Percentiles rank a stretch among this genome's conserved stretches.
These are phyloP conservation scores for Spirogloea muscicola DNA, from an alignment of 139 green algal species.

Conservation along the genomic window DNA sequence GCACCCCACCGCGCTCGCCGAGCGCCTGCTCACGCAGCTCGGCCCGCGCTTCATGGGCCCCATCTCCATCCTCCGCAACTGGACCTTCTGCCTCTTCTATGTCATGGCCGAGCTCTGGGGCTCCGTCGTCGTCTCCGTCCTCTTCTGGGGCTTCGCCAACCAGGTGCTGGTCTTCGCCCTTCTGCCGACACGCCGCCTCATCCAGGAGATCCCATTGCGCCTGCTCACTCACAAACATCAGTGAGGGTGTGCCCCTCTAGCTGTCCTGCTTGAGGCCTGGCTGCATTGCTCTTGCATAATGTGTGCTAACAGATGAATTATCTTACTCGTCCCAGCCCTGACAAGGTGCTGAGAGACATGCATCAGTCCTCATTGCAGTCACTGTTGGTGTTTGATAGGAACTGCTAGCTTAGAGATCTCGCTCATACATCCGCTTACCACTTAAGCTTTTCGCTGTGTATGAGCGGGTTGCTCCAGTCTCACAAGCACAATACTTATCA, in stretches of 20 bases:
- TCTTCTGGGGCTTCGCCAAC: constrained; percentile 98
- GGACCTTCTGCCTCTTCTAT: constrained; percentile 98
- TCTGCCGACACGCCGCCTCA: no score
- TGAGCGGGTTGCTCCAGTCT: no score
- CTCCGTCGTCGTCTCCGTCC: constrained; percentile 94
- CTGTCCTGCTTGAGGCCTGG: neutral
- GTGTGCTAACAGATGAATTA: neutral
- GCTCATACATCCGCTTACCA: no score
- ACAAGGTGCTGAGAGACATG: neutral
- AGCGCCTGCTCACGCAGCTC: constrained; percentile 66
- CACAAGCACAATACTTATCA: no score
- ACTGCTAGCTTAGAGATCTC: no score
- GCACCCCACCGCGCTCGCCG: constrained; percentile 78
- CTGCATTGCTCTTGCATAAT: neutral
- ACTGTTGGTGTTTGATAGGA: no score
- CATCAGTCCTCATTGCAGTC: neutral
- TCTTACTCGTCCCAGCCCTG: neutral
- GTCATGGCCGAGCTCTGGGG: constrained; percentile 98
- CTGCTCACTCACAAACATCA: neutral
- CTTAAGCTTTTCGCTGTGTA: no score
- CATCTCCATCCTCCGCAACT: constrained; percentile 97
- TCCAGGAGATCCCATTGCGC: neutral
- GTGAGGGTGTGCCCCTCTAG: no score
- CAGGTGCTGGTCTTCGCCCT: constrained; percentile 57
- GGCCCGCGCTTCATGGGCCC: constrained; percentile 80